phyloP scores from a whole-genome alignment of 2,329 filamentous ascomycete genomes.

The Aspergillus sclerotialis region DNA sequence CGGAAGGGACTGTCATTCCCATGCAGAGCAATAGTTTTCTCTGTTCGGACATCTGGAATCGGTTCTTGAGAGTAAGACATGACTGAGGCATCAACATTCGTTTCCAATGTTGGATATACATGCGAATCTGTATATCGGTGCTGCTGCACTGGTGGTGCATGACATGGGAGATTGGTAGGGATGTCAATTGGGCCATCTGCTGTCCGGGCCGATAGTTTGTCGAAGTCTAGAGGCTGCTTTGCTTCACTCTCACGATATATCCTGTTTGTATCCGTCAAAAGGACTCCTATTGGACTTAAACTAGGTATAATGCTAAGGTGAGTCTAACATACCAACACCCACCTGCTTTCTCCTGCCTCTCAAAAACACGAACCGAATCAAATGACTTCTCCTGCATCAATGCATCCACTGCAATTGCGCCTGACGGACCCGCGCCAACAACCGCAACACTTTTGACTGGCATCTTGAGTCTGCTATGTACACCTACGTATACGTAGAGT shows the following conservation, averaged over 20 bases:
- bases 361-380: conserved; percentile 55
- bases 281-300: conserved; percentile 1
- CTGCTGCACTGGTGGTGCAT: conserved; percentile 35
- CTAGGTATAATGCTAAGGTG: background rate
- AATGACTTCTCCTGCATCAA: conserved; percentile 53
- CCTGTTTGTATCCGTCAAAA: conserved; percentile 10
- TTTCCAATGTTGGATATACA: conserved; percentile 58
- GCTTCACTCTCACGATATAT: conserved; percentile 27
- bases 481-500: too few relatives aligned
- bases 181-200: conserved; percentile 45
- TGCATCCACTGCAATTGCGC: conserved; percentile 55
- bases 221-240: conserved; percentile 39
- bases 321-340: conserved; percentile 50
- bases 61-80: conserved; percentile 57
- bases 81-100: conserved; percentile 52
- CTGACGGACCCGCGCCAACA: conserved; percentile 55
- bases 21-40: conserved; percentile 42
- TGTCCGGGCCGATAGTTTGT: conserved; percentile 41
- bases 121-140: conserved; percentile 52
- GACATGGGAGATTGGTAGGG: conserved; percentile 43
- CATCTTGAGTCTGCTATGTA: too few relatives aligned
- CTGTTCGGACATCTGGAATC: conserved; percentile 40
- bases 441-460: conserved; percentile 46
- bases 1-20: conserved; percentile 55
- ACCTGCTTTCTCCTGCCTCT: conserved; percentile 52